Percentiles rank a stretch among this genome's conserved stretches.
Conservation (phyloP, 495 filamentous ascomycete genomes). For the Bacidia gigantensis region DNA sequence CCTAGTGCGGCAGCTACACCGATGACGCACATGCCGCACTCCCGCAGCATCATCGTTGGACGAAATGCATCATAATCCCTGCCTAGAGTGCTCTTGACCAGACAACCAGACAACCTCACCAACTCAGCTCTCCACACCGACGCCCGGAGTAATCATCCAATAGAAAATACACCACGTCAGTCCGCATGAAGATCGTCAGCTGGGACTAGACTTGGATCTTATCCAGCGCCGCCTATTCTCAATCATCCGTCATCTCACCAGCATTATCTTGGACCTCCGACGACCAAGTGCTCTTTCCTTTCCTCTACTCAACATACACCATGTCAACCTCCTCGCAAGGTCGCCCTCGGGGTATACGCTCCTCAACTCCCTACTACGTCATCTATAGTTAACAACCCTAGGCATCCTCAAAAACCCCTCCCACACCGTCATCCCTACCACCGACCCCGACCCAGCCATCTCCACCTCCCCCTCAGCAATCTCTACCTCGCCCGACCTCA, state of each 20-base stretch:
- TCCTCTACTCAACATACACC: neutral
- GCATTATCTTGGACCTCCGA: neutral
- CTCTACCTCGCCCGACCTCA: slow-evolving; percentile 65
- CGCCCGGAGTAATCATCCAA: neutral
- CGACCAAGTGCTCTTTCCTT: neutral
- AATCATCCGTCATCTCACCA: neutral
- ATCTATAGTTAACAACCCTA: slow-evolving; percentile 20
- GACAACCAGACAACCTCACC: neutral
- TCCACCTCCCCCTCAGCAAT: slow-evolving; percentile 16
- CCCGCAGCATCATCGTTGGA: neutral
- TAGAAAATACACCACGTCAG: neutral
- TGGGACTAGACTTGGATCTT: slow-evolving; percentile 1
- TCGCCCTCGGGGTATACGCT: neutral
- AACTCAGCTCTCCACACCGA: neutral
- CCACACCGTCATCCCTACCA: slow-evolving; percentile 40
- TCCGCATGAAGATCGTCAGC: too few relatives aligned
- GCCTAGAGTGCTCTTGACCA: neutral
- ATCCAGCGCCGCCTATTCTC: slow-evolving; percentile 3
- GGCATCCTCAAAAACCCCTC: slow-evolving; percentile 89
- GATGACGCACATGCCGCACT: neutral
- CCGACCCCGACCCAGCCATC: slow-evolving; percentile 29
- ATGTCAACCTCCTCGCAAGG: neutral
- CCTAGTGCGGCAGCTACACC: neutral
- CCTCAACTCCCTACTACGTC: neutral
- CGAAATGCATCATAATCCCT: neutral